Conservation (phyloP, 352 stramenopile genomes). For the Pythium insidiosum region DNA sequence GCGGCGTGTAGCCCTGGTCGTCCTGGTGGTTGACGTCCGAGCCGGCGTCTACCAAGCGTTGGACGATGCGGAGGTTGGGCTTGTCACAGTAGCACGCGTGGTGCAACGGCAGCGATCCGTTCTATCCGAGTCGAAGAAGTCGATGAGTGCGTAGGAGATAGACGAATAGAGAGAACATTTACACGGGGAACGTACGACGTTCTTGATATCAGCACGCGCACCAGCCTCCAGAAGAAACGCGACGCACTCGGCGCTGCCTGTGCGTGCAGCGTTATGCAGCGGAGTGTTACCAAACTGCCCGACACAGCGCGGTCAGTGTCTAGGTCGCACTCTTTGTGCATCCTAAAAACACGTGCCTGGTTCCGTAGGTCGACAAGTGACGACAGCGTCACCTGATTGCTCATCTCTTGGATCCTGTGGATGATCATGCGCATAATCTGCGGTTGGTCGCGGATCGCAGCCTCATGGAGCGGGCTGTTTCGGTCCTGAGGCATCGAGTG, state of each 20-base stretch:
- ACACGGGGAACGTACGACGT: slow-evolving; percentile 30
- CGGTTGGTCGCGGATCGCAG: slow-evolving; percentile 38
- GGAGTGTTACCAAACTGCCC: slow-evolving; percentile 80
- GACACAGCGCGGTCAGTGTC: too few relatives aligned
- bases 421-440: slow-evolving; percentile 47
- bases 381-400: slow-evolving; percentile 18
- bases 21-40: slow-evolving; percentile 56
- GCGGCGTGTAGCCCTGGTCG: slow-evolving; percentile 46
- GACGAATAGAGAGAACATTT: neutral
- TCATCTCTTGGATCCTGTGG: slow-evolving; percentile 36
- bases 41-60: slow-evolving; percentile 45
- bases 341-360: slow-evolving; percentile 20
- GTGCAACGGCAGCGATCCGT: slow-evolving; percentile 61
- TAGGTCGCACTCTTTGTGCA: too few relatives aligned
- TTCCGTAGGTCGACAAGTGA: slow-evolving; percentile 52
- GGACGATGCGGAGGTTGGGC: slow-evolving; percentile 39
- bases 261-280: slow-evolving; percentile 61
- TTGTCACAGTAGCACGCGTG: slow-evolving; percentile 73
- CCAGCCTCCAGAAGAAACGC: slow-evolving; percentile 37
- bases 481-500: slow-evolving; percentile 31
- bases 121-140: slow-evolving; percentile 18
- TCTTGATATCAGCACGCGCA: slow-evolving; percentile 32
- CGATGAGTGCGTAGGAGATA: neutral
- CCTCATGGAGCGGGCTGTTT: slow-evolving; percentile 72
- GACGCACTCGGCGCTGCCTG: slow-evolving; percentile 39